A percentile compares a stretch with the other conserved stretches of the same genome.
Evolutionary conservation across 2,329 filamentous ascomycete genomes (phyloP).

Genomic region (Colletotrichum liriopes): DNA sequence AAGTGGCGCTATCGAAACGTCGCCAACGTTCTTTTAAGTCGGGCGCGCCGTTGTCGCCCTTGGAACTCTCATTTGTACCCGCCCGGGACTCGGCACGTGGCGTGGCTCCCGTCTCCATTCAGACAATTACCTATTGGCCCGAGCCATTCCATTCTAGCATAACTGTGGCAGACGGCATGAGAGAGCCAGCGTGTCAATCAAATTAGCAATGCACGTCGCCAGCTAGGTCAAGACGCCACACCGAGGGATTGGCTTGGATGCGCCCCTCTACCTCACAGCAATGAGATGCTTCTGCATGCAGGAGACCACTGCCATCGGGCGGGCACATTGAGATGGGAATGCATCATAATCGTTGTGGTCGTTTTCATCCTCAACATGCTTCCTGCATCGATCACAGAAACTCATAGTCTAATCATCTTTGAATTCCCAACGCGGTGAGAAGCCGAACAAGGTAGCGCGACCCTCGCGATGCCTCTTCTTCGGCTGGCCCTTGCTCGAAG

Average conservation of each 20-base stretch:
- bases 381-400: neutral
- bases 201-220: neutral
- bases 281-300: neutral
- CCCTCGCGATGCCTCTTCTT: neutral
- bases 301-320: neutral
- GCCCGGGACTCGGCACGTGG: slow-evolving; percentile 32
- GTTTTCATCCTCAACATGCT: slow-evolving; percentile 18
- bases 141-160: neutral
- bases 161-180: neutral
- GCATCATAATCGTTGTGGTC: slow-evolving; percentile 4
- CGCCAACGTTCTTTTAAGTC: slow-evolving; percentile 24
- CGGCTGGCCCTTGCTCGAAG: slow-evolving; percentile 7
- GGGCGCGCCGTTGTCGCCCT: slow-evolving; percentile 26
- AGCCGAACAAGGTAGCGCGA: neutral
- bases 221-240: slow-evolving; percentile 12
- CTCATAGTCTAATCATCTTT: neutral
- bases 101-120: slow-evolving; percentile 12
- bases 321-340: neutral
- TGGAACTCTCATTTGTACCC: slow-evolving; percentile 19
- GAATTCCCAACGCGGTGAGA: neutral
- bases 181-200: slow-evolving; percentile 4
- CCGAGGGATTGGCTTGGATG: neutral
- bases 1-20: slow-evolving; percentile 27
- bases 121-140: neutral
- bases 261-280: neutral